Base-by-base conservation (phyloP, 73 alveolate species). In the Symbiodinium pilosum region DNA sequence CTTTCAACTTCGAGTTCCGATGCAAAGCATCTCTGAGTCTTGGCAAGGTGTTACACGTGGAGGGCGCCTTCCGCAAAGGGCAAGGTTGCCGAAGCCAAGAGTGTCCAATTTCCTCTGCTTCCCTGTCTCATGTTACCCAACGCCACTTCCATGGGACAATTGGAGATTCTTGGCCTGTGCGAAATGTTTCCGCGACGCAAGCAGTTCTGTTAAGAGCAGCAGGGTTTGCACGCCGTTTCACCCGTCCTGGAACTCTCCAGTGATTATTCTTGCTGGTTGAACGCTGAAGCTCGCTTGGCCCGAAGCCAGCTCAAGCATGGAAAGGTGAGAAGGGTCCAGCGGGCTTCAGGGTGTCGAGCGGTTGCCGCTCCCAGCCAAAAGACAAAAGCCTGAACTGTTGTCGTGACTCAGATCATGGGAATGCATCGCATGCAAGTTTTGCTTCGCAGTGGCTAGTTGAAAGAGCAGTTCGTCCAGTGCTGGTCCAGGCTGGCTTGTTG, bases 191-290 rank as follows among this genome's bases (percentile, higher is more conserved):
- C 81, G 81, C 41, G 38, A 64, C 81, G 81, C 81, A 64, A 64
- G 81, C 81, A 64, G 81, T 64, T 64, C 81, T 64, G 81, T 64
- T 64, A 28, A 64, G 81, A 64, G 81, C 81, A 64, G 81, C 81
- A 64, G 81, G 30, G 41, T 64, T 64, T 64, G 81, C 81, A 64
- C 81, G 81, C 81, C 81, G 81, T 64, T 64, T 64, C 81, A 64
- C 81, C 75, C 75, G 39, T 14, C 59, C 59, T 47, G 59, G 34
- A 64, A 14, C 81, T 26, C 30, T 64, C 81, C 81, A 64, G 81
- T 64, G 81, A 64, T 28, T 64, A 64, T 28, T 47, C 21, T 64
- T 64, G 81, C 81, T 64, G 81, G 81, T 64, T 47, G 39, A 26
- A n/a, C 81, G 2, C 81, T 64, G 81, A 28, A 64, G 81, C 81